Conservation (phyloP, 306 rosid species). For the Cucurbita ficifolia region DNA sequence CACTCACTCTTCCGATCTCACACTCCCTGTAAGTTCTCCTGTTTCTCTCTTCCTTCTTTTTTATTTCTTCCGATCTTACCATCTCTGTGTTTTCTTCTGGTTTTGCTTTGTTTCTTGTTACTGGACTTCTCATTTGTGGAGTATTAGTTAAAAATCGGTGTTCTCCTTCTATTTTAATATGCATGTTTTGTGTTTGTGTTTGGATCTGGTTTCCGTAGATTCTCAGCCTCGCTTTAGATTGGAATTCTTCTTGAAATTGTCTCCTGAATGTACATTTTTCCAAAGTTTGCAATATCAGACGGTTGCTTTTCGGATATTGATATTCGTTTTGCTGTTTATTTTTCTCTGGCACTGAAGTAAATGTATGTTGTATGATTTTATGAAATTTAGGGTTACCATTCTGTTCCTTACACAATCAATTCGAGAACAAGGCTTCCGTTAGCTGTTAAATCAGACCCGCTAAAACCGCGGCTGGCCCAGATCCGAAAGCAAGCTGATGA, state of each 20-base stretch:
- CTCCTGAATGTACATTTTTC: not conserved
- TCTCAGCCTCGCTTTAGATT: not conserved
- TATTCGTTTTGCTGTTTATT: not conserved
- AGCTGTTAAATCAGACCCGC: constrained; percentile 72
- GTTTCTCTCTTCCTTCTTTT: not conserved
- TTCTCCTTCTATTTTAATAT: not conserved
- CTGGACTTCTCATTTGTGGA: not conserved
- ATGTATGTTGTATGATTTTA: not conserved
- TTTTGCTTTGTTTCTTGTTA: not conserved
- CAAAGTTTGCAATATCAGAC: not conserved
- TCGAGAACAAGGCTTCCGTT: constrained; percentile 51
- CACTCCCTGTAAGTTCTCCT: constrained; percentile 22
- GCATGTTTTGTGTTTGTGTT: constrained; percentile 14
- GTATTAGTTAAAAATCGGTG: not conserved
- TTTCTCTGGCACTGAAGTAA: not conserved
- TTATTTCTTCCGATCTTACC: not conserved
- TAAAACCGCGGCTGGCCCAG: constrained; percentile 83
- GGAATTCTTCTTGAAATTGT: not conserved
- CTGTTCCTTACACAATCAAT: constrained; percentile 26
- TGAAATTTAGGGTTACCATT: constrained; percentile 34
- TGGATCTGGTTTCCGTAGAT: constrained; percentile 3
- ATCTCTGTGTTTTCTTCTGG: not conserved
- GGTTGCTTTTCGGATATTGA: not conserved
- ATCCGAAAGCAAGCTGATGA: constrained; percentile 91
- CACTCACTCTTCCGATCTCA: constrained; percentile 27